Evolutionary conservation across 441 rosid genomes (phyloP).

Genomic region (Adansonia grandidieri): DNA sequence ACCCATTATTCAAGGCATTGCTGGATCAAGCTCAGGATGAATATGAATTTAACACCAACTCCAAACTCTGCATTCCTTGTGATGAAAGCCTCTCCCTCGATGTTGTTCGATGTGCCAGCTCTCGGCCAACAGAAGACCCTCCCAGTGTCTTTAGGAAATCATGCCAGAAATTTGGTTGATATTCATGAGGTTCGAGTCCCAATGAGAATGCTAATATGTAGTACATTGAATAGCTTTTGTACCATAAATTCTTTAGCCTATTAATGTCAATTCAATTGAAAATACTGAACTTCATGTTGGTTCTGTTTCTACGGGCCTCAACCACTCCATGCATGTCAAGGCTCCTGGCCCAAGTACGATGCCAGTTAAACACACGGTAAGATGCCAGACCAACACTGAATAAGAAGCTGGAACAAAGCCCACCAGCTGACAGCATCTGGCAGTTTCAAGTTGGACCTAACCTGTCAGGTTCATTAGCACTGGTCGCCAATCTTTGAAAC

Average conservation of each 20-base stretch:
- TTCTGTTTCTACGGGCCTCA: slow-evolving; percentile 5
- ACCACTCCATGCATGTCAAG: neutral
- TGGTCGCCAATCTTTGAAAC: neutral
- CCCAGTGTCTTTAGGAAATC: slow-evolving; percentile 38
- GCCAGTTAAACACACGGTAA: neutral
- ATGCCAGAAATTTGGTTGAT: slow-evolving; percentile 32
- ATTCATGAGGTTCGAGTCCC: slow-evolving; percentile 24
- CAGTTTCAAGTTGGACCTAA: neutral
- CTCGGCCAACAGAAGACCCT: slow-evolving; percentile 42
- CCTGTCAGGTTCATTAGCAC: neutral
- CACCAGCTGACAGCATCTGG: slow-evolving; percentile 3
- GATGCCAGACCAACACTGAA: slow-evolving; percentile 1
- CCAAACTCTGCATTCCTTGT: slow-evolving; percentile 87
- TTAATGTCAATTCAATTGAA: slow-evolving; percentile 26
- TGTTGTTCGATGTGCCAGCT: slow-evolving; percentile 61
- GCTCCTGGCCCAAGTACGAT: neutral
- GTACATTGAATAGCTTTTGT: slow-evolving; percentile 42
- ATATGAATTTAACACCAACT: slow-evolving; percentile 61
- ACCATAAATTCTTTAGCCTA: slow-evolving; percentile 35
- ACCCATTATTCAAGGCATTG: slow-evolving; percentile 81
- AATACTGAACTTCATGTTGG: neutral
- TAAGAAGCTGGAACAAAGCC: slow-evolving; percentile 16
- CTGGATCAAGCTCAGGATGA: slow-evolving; percentile 79
- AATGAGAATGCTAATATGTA: slow-evolving; percentile 38
- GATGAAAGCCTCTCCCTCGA: slow-evolving; percentile 74